A percentile compares a stretch with the other conserved stretches of the same genome.
Conservation (phyloP, 2,329 filamentous ascomycete genomes). For the Penicillium palitans region DNA sequence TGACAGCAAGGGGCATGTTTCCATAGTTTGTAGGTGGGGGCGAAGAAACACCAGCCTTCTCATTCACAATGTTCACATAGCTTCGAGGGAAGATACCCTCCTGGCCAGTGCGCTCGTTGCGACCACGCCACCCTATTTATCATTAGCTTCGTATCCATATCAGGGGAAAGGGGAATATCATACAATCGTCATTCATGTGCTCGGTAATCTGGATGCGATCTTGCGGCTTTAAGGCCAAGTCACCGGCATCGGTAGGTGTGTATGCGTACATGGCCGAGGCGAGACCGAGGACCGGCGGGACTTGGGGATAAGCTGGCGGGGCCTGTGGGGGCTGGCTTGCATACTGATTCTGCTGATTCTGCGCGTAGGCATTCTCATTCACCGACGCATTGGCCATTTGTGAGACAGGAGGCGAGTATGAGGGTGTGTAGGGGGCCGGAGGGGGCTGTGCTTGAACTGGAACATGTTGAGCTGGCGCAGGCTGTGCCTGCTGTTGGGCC, state of each 20-base stretch:
- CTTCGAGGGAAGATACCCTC: constrained; percentile 95
- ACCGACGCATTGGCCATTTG: constrained; percentile 42
- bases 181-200: constrained; percentile 93
- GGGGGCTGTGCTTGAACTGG: constrained; percentile 31
- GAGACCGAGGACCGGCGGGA: constrained; percentile 61
- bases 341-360: constrained; percentile 30
- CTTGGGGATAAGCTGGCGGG: constrained; percentile 55
- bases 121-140: constrained; percentile 69
- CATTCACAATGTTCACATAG: constrained; percentile 74
- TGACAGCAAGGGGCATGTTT: constrained; percentile 74
- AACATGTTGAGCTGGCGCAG: constrained; percentile 12
- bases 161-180: constrained; percentile 16
- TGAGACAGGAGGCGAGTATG: constrained; percentile 42
- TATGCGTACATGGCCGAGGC: constrained; percentile 85
- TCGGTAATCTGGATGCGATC: constrained; percentile 79
- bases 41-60: constrained; percentile 50
- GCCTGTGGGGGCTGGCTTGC: constrained; percentile 45
- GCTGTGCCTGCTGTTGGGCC: constrained; percentile 34
- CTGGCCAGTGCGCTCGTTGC: constrained; percentile 75
- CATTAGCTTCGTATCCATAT: constrained; percentile 14
- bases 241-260: constrained; percentile 73
- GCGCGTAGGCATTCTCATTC: constrained; percentile 44
- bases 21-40: constrained; percentile 48
- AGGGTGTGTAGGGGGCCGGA: constrained; percentile 39
- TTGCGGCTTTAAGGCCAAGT: constrained; percentile 76